Conservation (phyloP, 1,284 basidiomycete genomes). For the Microstroma glucosiphilum region DNA sequence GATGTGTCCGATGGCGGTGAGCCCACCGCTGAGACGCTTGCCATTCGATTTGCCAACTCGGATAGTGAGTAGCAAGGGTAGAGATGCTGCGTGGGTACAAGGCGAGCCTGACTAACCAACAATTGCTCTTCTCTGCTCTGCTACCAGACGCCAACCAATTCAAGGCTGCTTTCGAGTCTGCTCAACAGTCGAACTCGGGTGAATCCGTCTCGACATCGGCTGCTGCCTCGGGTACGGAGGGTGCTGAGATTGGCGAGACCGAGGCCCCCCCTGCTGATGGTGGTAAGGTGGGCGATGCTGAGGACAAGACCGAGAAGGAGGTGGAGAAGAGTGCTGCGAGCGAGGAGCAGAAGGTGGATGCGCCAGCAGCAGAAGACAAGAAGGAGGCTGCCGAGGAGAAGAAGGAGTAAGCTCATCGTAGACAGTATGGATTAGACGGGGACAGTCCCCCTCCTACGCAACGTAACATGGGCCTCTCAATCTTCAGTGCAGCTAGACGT, state of each 20-base stretch:
- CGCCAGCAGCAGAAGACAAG: constrained; percentile 20
- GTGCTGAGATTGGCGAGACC: constrained; percentile 17
- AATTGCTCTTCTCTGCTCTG: constrained; percentile 11
- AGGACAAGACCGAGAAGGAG: constrained; percentile 17
- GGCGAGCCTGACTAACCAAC: neutral
- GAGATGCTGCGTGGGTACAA: neutral
- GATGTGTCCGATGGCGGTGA: constrained; percentile 72
- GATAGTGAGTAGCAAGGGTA: constrained; percentile 66
- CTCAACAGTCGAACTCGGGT: constrained; percentile 38
- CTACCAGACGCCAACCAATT: constrained; percentile 39
- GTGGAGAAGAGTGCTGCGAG: constrained; percentile 17
- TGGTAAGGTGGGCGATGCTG: constrained; percentile 17
- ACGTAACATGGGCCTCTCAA: too few relatives aligned
- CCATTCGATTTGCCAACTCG: constrained; percentile 94
- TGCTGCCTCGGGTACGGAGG: constrained; percentile 8
- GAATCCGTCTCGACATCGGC: constrained; percentile 1
- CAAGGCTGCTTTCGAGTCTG: constrained; percentile 46
- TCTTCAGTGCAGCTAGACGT: too few relatives aligned
- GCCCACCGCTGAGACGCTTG: constrained; percentile 84
- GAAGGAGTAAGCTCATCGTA: neutral
- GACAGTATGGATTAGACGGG: too few relatives aligned
- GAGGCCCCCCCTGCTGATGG: constrained; percentile 20
- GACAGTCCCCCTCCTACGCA: too few relatives aligned
- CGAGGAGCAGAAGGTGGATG: constrained; percentile 16
- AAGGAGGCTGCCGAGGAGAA: constrained; percentile 1